These are phyloP conservation scores for Neonectria neomacrospora DNA, from an alignment of 2,329 filamentous ascomycete genomes.

Conservation along the genomic window DNA sequence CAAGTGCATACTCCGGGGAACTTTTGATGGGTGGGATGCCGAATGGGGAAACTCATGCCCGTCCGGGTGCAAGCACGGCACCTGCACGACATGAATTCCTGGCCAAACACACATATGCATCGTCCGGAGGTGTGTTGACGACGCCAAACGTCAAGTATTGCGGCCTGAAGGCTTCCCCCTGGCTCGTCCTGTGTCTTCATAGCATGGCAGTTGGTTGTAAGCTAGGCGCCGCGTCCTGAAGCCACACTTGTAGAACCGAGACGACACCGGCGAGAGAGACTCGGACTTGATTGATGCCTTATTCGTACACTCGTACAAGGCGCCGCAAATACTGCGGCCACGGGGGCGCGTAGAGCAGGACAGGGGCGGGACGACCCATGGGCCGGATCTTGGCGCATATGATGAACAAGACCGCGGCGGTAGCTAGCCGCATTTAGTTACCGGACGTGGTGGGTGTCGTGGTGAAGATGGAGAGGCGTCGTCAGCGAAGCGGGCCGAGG, in stretches of 20 bases:
- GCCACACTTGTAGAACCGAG: not conserved
- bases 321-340: not conserved
- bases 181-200: not conserved
- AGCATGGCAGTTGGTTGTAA: not conserved
- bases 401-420: not conserved
- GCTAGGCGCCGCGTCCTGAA: not conserved
- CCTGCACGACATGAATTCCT: not conserved
- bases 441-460: not conserved
- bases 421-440: not conserved
- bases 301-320: not conserved
- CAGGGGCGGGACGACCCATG: not conserved
- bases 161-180: not conserved
- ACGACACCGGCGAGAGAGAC: no score
- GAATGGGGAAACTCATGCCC: not conserved
- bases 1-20: not conserved
- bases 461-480: conserved; percentile 4
- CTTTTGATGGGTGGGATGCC: conserved; percentile 2
- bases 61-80: not conserved
- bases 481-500: not conserved
- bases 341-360: not conserved
- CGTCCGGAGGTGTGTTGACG: not conserved
- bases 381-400: not conserved
- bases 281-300: not conserved
- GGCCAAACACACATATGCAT: not conserved
- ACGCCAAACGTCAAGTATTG: not conserved